Conservation (phyloP, 495 filamentous ascomycete species). For the Neurospora sp. region DNA sequence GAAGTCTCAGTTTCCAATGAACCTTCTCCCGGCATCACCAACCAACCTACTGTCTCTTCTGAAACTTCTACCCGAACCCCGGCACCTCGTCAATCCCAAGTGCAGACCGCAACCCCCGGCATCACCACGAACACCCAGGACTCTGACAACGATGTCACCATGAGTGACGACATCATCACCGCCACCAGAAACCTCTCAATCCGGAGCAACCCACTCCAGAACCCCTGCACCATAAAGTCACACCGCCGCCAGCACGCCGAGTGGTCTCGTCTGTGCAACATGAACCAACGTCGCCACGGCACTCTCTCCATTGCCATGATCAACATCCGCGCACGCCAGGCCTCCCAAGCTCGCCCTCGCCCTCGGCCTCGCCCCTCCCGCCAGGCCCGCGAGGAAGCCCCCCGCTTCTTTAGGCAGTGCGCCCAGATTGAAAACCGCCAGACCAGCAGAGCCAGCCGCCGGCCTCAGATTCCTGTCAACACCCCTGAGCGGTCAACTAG, state of each 20-base stretch:
- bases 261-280: background rate
- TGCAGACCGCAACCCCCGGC: too few species aligned
- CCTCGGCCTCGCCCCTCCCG: background rate
- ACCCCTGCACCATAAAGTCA: background rate
- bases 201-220: background rate
- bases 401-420: background rate
- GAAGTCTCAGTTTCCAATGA: background rate
- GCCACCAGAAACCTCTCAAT: background rate
- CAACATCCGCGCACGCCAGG: background rate
- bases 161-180: background rate
- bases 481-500: background rate
- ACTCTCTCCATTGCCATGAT: background rate
- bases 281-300: background rate
- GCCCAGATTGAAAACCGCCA: background rate
- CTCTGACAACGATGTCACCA: too few species aligned
- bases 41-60: background rate
- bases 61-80: too few species aligned
- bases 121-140: too few species aligned
- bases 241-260: background rate
- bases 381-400: background rate
- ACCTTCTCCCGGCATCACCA: rapidly evolving
- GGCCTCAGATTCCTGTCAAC: background rate
- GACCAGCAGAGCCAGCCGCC: background rate
- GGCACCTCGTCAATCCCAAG: too few species aligned
- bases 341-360: background rate